Conservation (phyloP, 495 filamentous ascomycete species). For the Penicillium malachiteum region DNA sequence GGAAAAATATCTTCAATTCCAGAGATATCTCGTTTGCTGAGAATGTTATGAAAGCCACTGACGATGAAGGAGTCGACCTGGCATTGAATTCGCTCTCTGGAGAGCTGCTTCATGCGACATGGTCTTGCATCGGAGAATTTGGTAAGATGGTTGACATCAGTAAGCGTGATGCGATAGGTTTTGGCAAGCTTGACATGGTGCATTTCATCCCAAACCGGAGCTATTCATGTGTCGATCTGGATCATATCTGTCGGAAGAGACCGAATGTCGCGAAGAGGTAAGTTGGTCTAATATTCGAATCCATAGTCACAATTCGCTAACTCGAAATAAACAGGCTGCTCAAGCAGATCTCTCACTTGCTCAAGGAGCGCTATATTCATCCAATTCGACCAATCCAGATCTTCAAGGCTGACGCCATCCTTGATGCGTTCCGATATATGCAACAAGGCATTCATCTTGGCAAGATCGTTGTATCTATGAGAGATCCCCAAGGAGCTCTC, state of each 20-base stretch:
- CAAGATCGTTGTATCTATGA: constrained; percentile 35
- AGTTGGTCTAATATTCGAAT: neutral
- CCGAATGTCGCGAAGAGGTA: constrained; percentile 7
- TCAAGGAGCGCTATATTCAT: constrained; percentile 21
- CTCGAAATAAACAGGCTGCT: neutral
- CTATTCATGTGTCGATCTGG: constrained; percentile 22
- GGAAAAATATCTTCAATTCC: constrained; percentile 17
- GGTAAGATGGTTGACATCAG: constrained; percentile 37
- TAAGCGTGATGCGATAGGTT: constrained; percentile 29
- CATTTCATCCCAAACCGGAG: constrained; percentile 33
- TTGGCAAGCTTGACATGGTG: constrained; percentile 27
- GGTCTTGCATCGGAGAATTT: constrained; percentile 23
- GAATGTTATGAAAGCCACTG: constrained; percentile 7
- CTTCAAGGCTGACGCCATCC: constrained; percentile 18
- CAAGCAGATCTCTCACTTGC: neutral
- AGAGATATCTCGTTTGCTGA: constrained; percentile 1
- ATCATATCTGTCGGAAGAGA: constrained; percentile 6
- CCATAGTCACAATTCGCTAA: no score
- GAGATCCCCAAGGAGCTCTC: neutral
- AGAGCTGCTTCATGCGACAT: constrained; percentile 22
- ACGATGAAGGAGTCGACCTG: constrained; percentile 22
- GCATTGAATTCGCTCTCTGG: constrained; percentile 29
- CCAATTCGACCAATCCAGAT: constrained; percentile 32
- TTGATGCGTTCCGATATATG: constrained; percentile 32
- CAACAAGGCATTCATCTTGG: constrained; percentile 41